Evolutionary conservation across 805 yeast genomes (phyloP).

Genomic region (Metschnikowia gelsemii): DNA sequence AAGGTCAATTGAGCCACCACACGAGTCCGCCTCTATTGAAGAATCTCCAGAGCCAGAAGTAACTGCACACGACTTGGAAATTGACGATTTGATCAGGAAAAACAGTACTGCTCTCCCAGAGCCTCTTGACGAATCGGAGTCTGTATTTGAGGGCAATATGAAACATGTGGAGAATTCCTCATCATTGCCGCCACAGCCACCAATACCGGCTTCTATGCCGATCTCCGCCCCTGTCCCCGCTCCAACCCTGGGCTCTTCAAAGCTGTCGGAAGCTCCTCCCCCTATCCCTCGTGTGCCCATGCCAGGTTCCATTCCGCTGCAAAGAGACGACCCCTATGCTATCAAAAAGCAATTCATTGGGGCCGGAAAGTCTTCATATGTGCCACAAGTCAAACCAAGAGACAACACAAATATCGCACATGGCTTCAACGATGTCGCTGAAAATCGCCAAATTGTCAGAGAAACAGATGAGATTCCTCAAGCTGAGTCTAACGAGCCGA

Average conservation of each 20-base stretch:
- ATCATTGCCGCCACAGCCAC: background rate
- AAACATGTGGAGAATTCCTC: conserved; percentile 5
- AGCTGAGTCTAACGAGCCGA: conserved; percentile 58
- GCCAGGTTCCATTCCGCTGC: conserved; percentile 29
- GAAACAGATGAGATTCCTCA: conserved; percentile 12
- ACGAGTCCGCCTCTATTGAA: background rate
- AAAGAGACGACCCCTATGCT: conserved; percentile 44
- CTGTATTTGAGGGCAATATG: conserved; percentile 8
- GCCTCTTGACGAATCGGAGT: conserved; percentile 3
- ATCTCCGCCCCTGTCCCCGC: background rate
- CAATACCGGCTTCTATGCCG: no score
- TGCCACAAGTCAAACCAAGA: conserved; percentile 47
- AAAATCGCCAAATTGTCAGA: conserved; percentile 18
- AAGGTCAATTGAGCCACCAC: background rate
- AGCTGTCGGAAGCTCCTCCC: background rate
- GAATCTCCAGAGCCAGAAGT: background rate
- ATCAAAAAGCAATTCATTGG: conserved; percentile 56
- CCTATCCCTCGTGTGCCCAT: conserved; percentile 17
- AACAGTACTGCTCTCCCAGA: conserved; percentile 9
- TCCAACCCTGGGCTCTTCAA: background rate
- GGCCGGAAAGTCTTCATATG: conserved; percentile 59
- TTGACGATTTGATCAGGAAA: conserved; percentile 6
- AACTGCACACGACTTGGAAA: conserved; percentile 1
- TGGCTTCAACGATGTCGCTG: conserved; percentile 27
- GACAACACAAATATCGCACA: conserved; percentile 37